Evolutionary conservation across 306 rosid species (phyloP), one percentile per base, ranked within the genome.

Genomic region (Carpinus viminea): DNA sequence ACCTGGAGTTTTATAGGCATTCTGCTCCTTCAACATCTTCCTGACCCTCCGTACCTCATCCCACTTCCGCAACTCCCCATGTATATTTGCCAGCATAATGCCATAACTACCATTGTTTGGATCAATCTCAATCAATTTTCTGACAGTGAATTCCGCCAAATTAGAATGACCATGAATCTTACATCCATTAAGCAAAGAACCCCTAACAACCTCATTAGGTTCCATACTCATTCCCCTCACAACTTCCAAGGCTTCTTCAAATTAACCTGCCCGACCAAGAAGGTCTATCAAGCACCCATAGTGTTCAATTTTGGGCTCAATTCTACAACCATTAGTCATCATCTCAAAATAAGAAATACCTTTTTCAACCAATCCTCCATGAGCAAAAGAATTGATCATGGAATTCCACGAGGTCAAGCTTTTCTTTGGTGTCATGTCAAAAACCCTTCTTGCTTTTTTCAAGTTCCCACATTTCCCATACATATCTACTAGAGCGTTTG

Each of bases 121-220:
- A 85, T 88, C 88, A 38, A 87, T 83, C 79, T 87, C 92, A 36
- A 89, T 57, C 38, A 93, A 79, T 41, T 86, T 93, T 51, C 83
- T 84, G 47, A 93, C 89, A 2, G 92, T 83, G 36, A 84, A 75
- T 82, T 93, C 93, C 13, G 95, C 97, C 70, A 91, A 85, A 78
- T 91, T 93, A 7, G 65, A 70, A 10, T 85, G 85, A n/a, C 97
- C 87, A 74, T 91, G 81, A 72, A 91, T 87, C 77, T 88, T 93
- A 73, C 95, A 91, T 69, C 91, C 92, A 70, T 91, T 93, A 34
- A 91, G 82, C 76, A 93, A 76, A 77, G 98, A 93, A 74, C 91
- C 94, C 98, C 98, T 90, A 46, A 93, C 85, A n/a, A 86, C 98
- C 81, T 90, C 98, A 76, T 91, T 92, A 2, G 97, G 91, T 81